Percentiles rank a stretch among this genome's conserved stretches.
Conservation (phyloP, 352 stramenopile genomes). For the Phytophthora multivora region DNA sequence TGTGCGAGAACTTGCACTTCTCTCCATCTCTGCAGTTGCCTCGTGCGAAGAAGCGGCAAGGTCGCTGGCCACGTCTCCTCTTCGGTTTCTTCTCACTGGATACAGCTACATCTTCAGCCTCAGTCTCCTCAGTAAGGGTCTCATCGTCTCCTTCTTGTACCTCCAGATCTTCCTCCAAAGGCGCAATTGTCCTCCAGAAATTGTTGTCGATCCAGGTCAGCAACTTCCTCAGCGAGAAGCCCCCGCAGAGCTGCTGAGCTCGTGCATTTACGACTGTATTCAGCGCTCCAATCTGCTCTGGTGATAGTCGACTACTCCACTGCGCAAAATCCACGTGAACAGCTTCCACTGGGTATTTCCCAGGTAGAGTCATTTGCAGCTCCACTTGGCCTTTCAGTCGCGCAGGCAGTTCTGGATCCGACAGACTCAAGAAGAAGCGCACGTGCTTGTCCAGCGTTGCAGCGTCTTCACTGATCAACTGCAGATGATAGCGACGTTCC, state of each 20-base stretch:
- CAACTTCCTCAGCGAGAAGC: constrained; percentile 65
- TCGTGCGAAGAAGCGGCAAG: constrained; percentile 57
- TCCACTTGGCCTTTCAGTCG: constrained; percentile 63
- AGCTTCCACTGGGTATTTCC: constrained; percentile 51
- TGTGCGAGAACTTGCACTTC: constrained; percentile 56
- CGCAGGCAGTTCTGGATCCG: constrained; percentile 63
- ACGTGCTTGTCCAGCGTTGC: constrained; percentile 17
- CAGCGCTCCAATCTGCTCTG: constrained; percentile 40
- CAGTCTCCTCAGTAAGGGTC: not conserved
- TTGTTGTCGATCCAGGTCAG: constrained; percentile 89
- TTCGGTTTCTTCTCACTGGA: constrained; percentile 23
- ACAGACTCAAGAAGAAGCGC: constrained; percentile 62
- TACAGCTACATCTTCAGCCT: not conserved
- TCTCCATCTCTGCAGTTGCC: constrained; percentile 61
- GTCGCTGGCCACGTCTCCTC: constrained; percentile 28
- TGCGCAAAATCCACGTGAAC: constrained; percentile 55
- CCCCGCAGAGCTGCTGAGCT: constrained; percentile 48
- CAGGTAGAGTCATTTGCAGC: constrained; percentile 55
- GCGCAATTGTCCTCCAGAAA: constrained; percentile 47
- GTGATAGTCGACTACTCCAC: constrained; percentile 53
- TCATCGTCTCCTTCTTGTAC: not conserved
- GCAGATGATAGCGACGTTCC: constrained; percentile 65
- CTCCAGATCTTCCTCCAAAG: constrained; percentile 18
- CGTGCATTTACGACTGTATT: constrained; percentile 41
- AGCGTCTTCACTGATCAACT: constrained; percentile 25